Base-by-base conservation (phyloP, 2,329 filamentous ascomycete species). In the Trichoderma guizhouense region DNA sequence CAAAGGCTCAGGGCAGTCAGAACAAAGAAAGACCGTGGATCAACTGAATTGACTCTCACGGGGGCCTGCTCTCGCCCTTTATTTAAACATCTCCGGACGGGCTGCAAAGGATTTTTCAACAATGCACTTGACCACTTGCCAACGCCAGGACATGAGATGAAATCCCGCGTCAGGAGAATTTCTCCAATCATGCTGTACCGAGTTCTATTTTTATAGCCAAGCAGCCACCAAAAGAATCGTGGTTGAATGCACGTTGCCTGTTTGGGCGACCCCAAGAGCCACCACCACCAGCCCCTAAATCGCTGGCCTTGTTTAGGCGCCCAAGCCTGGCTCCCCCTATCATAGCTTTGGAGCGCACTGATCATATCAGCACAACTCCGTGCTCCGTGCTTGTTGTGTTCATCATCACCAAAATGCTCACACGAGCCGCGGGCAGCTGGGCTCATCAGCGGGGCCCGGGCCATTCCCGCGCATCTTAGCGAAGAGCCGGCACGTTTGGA, bases 151-250 rank as follows among this genome's bases (percentile, higher is more conserved):
- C 67, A 69, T 62, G 60, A 30, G 57, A 69, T 53, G 67, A 69
- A 69, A 69, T 69, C 28, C 39, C 57, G 67, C 67, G 57, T 43
- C 55, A 53, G 39, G 55, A 62, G 67, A 69, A 28, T 53, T 69
- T 62, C 55, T 61, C 67, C 39, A 36, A 51, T 69, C 55, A 62
- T 69, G 67, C 67, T 34, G 57, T 47, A 24, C 58, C 21, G n/a
- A 34, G 26, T 63, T 71, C 58, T 71, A 71, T 57, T 71, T 71
- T 66, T 66, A 55, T 71, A 47, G 55, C 43, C 62, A 71, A 71
- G 43, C 69, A 58, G 60, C 55, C 69, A 61, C 51, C 43, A 51
- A 34, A 26, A 72, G 57, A 30, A 24, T 55, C 60, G 30, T 47
- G 39, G 39, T 34, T 62, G 39, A 34, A 51, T 71, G 69, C 69